Evolutionary conservation across 805 yeast genomes (phyloP).

Genomic region (Candida ascalaphidarum): DNA sequence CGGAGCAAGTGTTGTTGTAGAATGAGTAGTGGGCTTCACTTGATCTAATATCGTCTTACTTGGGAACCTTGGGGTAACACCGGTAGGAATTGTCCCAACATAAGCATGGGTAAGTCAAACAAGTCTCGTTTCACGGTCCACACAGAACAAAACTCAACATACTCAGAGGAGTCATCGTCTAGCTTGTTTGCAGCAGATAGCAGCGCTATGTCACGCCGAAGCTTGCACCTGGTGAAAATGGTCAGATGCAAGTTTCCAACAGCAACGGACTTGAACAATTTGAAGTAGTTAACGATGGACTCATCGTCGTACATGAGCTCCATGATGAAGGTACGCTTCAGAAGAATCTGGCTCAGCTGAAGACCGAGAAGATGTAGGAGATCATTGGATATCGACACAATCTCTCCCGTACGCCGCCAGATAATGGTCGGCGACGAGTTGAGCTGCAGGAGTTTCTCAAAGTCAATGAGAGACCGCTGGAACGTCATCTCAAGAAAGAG

Average conservation of each 20-base stretch:
- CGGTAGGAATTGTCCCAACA: constrained; percentile 76
- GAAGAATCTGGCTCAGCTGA: constrained; percentile 45
- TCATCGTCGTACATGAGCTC: constrained; percentile 74
- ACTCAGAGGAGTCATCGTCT: constrained; percentile 10
- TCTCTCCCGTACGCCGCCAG: constrained; percentile 84
- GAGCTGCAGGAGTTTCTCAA: constrained; percentile 34
- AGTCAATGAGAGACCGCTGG: constrained; percentile 35
- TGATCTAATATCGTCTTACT: constrained; percentile 6
- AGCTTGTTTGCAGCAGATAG: constrained; percentile 1
- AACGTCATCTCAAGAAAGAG: constrained; percentile 41
- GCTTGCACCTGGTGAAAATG: constrained; percentile 42
- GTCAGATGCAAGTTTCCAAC: constrained; percentile 56
- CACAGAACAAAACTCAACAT: constrained; percentile 62
- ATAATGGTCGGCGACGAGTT: constrained; percentile 75
- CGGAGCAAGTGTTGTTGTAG: too few species aligned
- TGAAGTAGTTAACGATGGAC: constrained; percentile 63
- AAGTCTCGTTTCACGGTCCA: constrained; percentile 83
- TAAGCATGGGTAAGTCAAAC: constrained; percentile 77
- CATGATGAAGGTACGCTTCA: constrained; percentile 58
- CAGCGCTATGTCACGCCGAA: constrained; percentile 20
- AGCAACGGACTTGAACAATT: constrained; percentile 62
- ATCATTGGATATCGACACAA: constrained; percentile 71
- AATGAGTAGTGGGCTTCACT: too few species aligned
- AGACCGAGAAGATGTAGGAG: constrained; percentile 64
- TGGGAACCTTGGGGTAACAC: constrained; percentile 33